Evolutionary conservation across 352 stramenopile genomes (phyloP), one percentile per base, ranked within the genome.

Genomic region (Pythium periplocum): DNA sequence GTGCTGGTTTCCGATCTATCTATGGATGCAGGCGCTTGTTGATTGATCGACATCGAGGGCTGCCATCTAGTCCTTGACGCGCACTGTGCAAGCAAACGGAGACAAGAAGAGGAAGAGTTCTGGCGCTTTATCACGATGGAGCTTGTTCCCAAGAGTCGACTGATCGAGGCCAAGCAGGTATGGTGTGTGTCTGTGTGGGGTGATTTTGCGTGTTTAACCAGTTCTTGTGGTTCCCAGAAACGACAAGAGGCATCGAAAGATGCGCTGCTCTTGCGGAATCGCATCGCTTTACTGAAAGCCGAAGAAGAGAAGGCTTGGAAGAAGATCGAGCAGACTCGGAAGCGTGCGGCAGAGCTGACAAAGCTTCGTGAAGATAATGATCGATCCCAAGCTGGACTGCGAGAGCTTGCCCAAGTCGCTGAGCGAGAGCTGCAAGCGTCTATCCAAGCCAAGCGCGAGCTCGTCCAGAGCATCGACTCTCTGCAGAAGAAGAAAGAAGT

Each of bases 251-350:
- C 80, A 3, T 83, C 80, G 0, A 87, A 79, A 37, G 79, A 93
- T 43, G 81, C 76, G 11, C 67, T 86, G 46, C 48, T 94, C 64
- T 58, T 93, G 51, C 73, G 75, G 48, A 93, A 93, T 48, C 81
- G 83, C 55, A 88, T 93, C 59, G 68, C 83, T 10, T 55, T 94
- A 55, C 78, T 92, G 60, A 87, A 88, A 51, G 68, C 78, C 9
- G 81, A 93, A 46, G 79, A 90, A 48, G 78, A 89, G 26, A 89
- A 89, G 45, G 81, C 83, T 17, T 90, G 80, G 80, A 86, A 86
- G 57, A 93, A 91, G 53, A 90, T 93, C 40, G 80, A 93, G 65
- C 83, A 93, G 54, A 93, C 83, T 2, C 78, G 81, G 12, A 73
- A 74, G 35, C 80, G 83, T 8, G 78, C 83, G 34, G 66, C 75